Evolutionary conservation across 2,329 filamentous ascomycete genomes (phyloP), one percentile per base, ranked within the genome.

Genomic region (Hymenotorrendiella dingleyae): DNA sequence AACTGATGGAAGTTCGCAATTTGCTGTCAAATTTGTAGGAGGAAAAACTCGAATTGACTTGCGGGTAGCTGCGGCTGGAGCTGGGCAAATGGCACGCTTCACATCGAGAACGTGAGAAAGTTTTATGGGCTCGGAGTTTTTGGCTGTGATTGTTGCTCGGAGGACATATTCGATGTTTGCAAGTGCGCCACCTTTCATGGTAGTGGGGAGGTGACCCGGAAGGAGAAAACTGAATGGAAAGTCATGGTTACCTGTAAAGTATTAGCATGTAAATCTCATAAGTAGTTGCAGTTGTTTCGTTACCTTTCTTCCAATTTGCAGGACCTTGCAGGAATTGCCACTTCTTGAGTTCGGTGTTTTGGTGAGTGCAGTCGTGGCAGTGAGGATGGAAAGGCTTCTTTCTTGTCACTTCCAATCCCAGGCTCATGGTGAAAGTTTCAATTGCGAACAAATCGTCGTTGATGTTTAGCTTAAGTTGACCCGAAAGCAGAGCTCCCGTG

Each of bases 31-130:
- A 67, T 94, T 93, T 54, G 93, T 98, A 0, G 93, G 91, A 36
- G 91, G 93, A 67, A 98, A 98, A 59, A 97, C 86, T 59, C 91
- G 87, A 49, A 95, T 82, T 12, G 86, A 94, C 66, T 90, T 83
- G 66, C 94, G 91, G 48, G 94, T 88, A 40, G 77, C 73, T 36
- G 88, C 85, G 3, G 86, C 79, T 36, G 88, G 85, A 3, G 86
- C 79, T 40, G 84, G 67, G 6, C 68, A 74, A 20, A 97, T 78
- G 24, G 89, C 85, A 48, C 91, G 86, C 67, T 83, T 83, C 54
- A 97, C 76, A 42, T 81, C 72, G 33, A 97, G 70, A 8, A 76
- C 74, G 69, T 84, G 82, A 46, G 66, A 73, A 48, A 84, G 80
- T 66, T 76, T 83, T 61, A 85, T 71, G 4, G 71, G 63, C 64